A percentile compares a stretch with the other conserved stretches of the same genome.
These are phyloP conservation scores for Stipa capillata DNA, from an alignment of 176 grass and related monocot genomes.

Conservation along the genomic window DNA sequence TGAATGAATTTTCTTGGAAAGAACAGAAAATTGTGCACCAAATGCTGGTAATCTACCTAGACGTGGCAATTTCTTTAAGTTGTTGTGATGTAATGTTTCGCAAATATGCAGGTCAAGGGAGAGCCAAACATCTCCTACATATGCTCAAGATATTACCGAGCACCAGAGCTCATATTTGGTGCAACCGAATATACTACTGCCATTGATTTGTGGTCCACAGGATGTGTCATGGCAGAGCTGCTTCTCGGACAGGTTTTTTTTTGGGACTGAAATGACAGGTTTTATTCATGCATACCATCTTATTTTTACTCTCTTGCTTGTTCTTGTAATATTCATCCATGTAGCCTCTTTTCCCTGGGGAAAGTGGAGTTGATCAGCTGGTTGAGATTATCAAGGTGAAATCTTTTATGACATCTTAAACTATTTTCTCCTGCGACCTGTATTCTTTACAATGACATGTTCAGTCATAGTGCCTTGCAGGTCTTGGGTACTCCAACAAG, in stretches of 20 bases:
- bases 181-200: slow-evolving; percentile 94
- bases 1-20: slow-evolving; percentile 2
- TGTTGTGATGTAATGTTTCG: not conserved
- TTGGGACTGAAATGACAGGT: too few relatives aligned
- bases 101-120: slow-evolving; percentile 63
- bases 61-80: not conserved
- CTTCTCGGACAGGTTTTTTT: slow-evolving; percentile 87
- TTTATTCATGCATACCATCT: not conserved
- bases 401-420: slow-evolving; percentile 11
- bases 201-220: slow-evolving; percentile 95
- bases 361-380: slow-evolving; percentile 96
- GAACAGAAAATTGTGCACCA: not conserved
- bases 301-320: not conserved
- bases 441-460: slow-evolving; percentile 23
- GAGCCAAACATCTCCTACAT: slow-evolving; percentile 98
- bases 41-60: not conserved
- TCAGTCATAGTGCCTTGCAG: slow-evolving; percentile 34
- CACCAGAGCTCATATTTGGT: slow-evolving; percentile 97
- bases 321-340: slow-evolving; percentile 22
- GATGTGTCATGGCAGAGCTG: slow-evolving; percentile 93
- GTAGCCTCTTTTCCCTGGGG: slow-evolving; percentile 94
- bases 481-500: slow-evolving; percentile 98
- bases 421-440: not conserved
- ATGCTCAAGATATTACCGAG: slow-evolving; percentile 98
- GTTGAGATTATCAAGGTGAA: slow-evolving; percentile 97